Conservation (phyloP, 495 filamentous ascomycete species). For the Lepraria neglecta region DNA sequence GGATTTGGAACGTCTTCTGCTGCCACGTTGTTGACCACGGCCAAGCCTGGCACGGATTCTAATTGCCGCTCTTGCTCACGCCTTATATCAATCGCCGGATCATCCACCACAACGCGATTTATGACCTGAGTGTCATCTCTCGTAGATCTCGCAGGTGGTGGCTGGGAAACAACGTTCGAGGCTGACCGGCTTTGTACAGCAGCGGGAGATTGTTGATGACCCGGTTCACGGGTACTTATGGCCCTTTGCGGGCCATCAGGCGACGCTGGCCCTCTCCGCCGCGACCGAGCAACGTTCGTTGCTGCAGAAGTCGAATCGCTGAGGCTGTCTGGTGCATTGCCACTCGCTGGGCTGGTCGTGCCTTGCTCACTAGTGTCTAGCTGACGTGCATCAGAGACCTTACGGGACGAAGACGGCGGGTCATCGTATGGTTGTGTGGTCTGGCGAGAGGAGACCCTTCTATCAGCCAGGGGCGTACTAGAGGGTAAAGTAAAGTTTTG, state of each 20-base stretch:
- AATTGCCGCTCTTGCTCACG: constrained; percentile 67
- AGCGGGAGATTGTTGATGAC: constrained; percentile 36
- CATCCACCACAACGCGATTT: constrained; percentile 69
- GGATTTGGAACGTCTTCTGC: constrained; percentile 58
- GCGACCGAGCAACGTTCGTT: constrained; percentile 42
- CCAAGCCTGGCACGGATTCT: constrained; percentile 56
- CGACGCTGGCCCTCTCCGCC: constrained; percentile 43
- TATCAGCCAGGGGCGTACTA: constrained; percentile 23
- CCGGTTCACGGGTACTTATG: constrained; percentile 44
- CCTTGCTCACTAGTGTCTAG: constrained; percentile 5
- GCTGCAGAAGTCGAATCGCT: constrained; percentile 39
- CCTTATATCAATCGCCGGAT: constrained; percentile 70
- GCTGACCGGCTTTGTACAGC: constrained; percentile 39
- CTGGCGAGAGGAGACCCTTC: constrained; percentile 21
- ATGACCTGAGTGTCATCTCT: constrained; percentile 65
- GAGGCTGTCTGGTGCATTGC: constrained; percentile 22
- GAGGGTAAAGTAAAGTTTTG: constrained; percentile 20
- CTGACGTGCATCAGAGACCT: constrained; percentile 1
- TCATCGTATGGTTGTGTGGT: constrained; percentile 25
- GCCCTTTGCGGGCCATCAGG: constrained; percentile 41
- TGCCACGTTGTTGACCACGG: constrained; percentile 47
- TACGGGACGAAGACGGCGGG: constrained; percentile 21
- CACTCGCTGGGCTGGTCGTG: constrained; percentile 1
- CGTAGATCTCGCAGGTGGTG: constrained; percentile 21
- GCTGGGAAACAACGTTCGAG: constrained; percentile 43